These are phyloP conservation scores for Eutreptiella sp. DNA, from an alignment of 208 protist genomes.

Conservation along the genomic window DNA sequence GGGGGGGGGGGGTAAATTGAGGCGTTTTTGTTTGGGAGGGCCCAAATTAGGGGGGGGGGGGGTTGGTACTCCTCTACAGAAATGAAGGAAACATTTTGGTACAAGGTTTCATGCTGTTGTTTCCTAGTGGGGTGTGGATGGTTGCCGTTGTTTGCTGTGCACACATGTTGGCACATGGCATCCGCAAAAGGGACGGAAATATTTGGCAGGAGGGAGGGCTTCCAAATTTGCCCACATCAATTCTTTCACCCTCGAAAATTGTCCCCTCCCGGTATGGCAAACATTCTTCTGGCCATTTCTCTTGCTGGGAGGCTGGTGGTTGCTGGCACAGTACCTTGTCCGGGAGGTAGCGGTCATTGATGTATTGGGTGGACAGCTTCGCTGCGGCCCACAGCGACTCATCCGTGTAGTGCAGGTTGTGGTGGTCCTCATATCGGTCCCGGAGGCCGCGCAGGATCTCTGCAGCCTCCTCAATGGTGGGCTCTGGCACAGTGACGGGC, in stretches of 20 bases:
- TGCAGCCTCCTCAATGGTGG: slow-evolving; percentile 91
- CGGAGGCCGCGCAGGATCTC: slow-evolving; percentile 93
- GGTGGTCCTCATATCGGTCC: slow-evolving; percentile 83
- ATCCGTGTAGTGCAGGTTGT: slow-evolving; percentile 72
- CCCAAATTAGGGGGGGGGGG: too few relatives aligned
- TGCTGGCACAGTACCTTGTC: slow-evolving; percentile 82
- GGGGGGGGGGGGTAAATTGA: too few relatives aligned
- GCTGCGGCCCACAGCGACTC: slow-evolving; percentile 26
- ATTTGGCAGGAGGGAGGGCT: too few relatives aligned
- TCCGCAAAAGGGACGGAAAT: slow-evolving; percentile 48
- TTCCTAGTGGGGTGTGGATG: too few relatives aligned
- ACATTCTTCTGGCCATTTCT: slow-evolving; percentile 61
- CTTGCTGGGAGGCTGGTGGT: slow-evolving; percentile 45
- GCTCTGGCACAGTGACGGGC: slow-evolving; percentile 90
- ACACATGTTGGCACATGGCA: slow-evolving; percentile 40
- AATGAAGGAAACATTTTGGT: too few relatives aligned
- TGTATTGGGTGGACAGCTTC: slow-evolving; percentile 57
- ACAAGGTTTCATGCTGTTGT: too few relatives aligned
- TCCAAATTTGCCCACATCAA: too few relatives aligned
- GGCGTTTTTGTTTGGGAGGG: too few relatives aligned
- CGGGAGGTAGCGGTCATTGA: slow-evolving; percentile 71
- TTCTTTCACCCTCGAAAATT: slow-evolving; percentile 35
- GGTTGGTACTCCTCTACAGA: too few relatives aligned
- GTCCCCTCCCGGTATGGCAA: slow-evolving; percentile 52
- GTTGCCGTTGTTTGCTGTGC: too few relatives aligned